These are phyloP conservation scores for Aspergillus steynii DNA, from an alignment of 495 filamentous ascomycete species.

Conservation along the genomic window DNA sequence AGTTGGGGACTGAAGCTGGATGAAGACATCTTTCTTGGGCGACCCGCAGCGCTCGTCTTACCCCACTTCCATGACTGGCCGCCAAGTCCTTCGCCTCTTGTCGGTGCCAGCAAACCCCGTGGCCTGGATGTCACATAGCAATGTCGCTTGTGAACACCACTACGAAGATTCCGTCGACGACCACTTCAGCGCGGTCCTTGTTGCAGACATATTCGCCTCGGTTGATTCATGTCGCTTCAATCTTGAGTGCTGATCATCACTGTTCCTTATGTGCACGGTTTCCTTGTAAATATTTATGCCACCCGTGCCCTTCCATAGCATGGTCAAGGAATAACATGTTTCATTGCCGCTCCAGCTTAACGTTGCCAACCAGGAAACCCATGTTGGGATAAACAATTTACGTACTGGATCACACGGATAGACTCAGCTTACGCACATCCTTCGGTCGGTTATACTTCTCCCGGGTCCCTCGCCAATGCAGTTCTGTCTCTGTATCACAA, in stretches of 20 bases:
- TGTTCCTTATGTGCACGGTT: not conserved
- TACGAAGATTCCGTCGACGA: not conserved
- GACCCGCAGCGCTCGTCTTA: not conserved
- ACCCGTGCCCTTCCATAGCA: not conserved
- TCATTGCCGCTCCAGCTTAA: not conserved
- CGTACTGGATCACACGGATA: not conserved
- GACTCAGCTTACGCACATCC: not conserved
- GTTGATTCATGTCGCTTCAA: not conserved
- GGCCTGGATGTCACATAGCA: not conserved
- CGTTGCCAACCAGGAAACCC: not conserved
- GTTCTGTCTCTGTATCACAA: slow-evolving; percentile 13
- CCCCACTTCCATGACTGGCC: not conserved
- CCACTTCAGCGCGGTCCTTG: not conserved
- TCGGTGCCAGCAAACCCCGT: not conserved
- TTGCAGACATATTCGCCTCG: not conserved
- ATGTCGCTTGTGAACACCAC: not conserved
- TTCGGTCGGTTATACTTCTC: not conserved
- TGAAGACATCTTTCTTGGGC: not conserved
- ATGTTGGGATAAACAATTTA: not conserved
- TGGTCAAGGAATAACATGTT: not conserved
- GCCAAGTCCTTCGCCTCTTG: not conserved
- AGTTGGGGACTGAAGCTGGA: not conserved
- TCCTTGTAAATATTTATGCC: not conserved
- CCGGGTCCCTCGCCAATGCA: too few relatives aligned
- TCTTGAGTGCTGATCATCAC: not conserved